Conservation (phyloP, 2,329 filamentous ascomycete species). For the Aspergillus pseudotamarii region DNA sequence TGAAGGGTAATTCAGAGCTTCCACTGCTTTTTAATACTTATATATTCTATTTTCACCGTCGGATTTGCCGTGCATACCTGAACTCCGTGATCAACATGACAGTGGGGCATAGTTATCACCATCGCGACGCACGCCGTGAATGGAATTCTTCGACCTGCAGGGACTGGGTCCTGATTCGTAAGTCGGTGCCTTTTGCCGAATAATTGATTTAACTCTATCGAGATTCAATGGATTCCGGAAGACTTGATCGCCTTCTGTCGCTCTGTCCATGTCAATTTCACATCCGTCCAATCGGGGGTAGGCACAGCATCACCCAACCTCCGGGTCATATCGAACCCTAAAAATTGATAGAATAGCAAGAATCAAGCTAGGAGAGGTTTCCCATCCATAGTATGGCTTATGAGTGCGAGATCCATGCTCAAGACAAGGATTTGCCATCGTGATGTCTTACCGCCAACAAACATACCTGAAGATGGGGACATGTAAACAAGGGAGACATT, state of each 20-base stretch:
- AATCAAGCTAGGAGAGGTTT: neutral
- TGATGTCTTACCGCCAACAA: neutral
- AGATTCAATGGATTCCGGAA: too few relatives aligned
- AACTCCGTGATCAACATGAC: conserved; percentile 5
- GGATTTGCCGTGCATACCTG: conserved; percentile 14
- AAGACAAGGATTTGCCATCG: neutral
- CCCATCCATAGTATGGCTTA: neutral
- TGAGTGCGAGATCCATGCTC: neutral
- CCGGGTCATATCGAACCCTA: neutral
- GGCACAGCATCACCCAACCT: neutral
- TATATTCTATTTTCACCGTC: neutral
- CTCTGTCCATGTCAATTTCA: neutral
- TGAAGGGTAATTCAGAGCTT: neutral
- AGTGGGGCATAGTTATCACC: conserved; percentile 10
- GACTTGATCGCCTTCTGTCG: neutral
- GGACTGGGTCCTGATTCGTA: neutral
- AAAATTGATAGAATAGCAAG: neutral
- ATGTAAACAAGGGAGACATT: neutral
- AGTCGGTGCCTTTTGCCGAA: neutral
- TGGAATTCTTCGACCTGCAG: conserved; percentile 8
- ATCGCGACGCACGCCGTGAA: conserved; percentile 10
- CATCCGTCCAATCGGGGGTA: neutral
- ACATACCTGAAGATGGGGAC: neutral
- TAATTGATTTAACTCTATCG: neutral
- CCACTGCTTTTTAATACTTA: neutral